These are phyloP conservation scores for Cryptococcus sp. DNA, from an alignment of 1,284 basidiomycete genomes.

Conservation along the genomic window DNA sequence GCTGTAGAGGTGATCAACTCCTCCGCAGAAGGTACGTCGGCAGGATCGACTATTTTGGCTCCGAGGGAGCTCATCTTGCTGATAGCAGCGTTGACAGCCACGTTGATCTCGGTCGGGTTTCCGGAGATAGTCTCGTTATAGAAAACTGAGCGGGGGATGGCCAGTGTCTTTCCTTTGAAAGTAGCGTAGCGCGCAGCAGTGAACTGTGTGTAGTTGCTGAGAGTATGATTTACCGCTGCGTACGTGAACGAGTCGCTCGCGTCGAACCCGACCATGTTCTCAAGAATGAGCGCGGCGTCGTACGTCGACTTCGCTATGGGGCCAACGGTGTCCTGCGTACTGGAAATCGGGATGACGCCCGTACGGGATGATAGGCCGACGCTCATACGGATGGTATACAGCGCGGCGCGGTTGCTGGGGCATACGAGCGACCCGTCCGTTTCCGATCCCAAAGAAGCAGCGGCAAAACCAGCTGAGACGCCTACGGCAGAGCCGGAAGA, in stretches of 20 bases:
- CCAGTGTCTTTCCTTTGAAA: conserved; percentile 18
- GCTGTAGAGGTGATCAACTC: conserved; percentile 13
- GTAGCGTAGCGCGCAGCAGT: conserved; percentile 17
- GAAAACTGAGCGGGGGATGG: conserved; percentile 19
- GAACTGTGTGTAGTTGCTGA: conserved; percentile 23
- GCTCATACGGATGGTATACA: conserved; percentile 32
- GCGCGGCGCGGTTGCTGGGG: conserved; percentile 29
- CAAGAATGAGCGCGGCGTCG: conserved; percentile 34
- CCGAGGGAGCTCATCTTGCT: conserved; percentile 12
- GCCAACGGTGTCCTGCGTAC: conserved; percentile 32
- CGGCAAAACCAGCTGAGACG: conserved; percentile 28
- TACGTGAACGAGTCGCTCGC: conserved; percentile 15
- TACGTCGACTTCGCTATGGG: conserved; percentile 36
- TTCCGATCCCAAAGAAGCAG: conserved; percentile 29
- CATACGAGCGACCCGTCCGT: conserved; percentile 29
- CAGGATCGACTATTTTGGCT: conserved; percentile 19
- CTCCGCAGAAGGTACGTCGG: conserved; percentile 19
- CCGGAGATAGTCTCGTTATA: conserved; percentile 20
- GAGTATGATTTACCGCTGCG: conserved; percentile 10
- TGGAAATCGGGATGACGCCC: conserved; percentile 35
- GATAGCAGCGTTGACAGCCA: conserved; percentile 18
- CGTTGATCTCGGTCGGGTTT: conserved; percentile 21
- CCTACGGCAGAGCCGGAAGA: conserved; percentile 35
- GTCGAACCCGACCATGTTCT: conserved; percentile 28
- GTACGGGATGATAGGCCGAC: conserved; percentile 27